Percentiles rank a stretch among this genome's conserved stretches.
Conservation (phyloP, 2,329 filamentous ascomycete species). For the Xenoacremonium recifei region DNA sequence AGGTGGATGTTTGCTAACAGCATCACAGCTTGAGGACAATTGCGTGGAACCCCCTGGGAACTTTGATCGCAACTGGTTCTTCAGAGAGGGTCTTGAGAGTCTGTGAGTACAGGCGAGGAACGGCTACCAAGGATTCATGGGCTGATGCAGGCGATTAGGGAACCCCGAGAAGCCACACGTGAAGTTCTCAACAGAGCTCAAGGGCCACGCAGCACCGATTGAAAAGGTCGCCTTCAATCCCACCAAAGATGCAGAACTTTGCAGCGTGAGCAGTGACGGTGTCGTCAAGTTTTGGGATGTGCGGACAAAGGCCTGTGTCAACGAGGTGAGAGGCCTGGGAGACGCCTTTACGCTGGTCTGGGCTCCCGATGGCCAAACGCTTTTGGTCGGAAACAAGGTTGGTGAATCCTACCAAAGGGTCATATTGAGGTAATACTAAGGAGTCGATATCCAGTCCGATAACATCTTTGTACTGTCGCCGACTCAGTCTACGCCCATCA, state of each 20-base stretch:
- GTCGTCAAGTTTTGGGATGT: constrained; percentile 80
- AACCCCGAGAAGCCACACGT: constrained; percentile 75
- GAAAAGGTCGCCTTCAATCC: constrained; percentile 80
- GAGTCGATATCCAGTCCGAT: constrained; percentile 48
- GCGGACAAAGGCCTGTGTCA: constrained; percentile 66
- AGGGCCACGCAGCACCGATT: constrained; percentile 62
- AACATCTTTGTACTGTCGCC: constrained; percentile 63
- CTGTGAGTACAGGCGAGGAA: constrained; percentile 47
- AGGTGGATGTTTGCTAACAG: constrained; percentile 9
- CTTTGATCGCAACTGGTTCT: constrained; percentile 78
- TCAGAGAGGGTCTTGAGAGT: constrained; percentile 69
- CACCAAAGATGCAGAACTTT: constrained; percentile 72
- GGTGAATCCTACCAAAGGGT: constrained; percentile 14
- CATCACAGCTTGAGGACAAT: constrained; percentile 68
- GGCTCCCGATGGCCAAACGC: constrained; percentile 67
- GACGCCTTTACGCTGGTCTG: constrained; percentile 71
- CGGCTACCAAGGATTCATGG: constrained; percentile 1
- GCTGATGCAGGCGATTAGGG: constrained; percentile 51
- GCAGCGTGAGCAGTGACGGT: constrained; percentile 71
- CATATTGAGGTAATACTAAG: neutral
- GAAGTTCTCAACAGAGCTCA: constrained; percentile 73
- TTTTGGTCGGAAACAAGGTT: constrained; percentile 74
- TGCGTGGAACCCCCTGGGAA: constrained; percentile 85
- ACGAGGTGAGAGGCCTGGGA: constrained; percentile 65
- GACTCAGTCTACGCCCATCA: constrained; percentile 52